Evolutionary conservation across 768 basidiomycete genomes (phyloP).

Genomic region (Russula sp.): DNA sequence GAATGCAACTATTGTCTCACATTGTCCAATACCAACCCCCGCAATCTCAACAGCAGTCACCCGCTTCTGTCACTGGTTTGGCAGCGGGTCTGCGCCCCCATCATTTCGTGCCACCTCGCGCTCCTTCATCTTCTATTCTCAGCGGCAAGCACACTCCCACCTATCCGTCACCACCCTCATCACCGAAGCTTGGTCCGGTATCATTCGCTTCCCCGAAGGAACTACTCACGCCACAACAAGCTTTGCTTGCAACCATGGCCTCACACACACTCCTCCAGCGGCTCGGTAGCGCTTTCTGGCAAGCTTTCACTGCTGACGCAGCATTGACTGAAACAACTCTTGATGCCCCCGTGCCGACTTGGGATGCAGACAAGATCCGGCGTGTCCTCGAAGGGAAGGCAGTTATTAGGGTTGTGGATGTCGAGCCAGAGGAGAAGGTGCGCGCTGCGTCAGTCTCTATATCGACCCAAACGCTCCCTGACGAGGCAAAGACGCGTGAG

Average conservation of each 20-base stretch:
- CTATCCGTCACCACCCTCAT: constrained; percentile 42
- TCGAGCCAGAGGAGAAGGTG: constrained; percentile 39
- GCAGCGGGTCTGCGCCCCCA: constrained; percentile 33
- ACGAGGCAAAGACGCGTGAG: constrained; percentile 1
- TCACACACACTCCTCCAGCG: constrained; percentile 68
- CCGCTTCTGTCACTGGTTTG: constrained; percentile 26
- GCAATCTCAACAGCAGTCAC: constrained; percentile 33
- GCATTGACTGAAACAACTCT: constrained; percentile 25
- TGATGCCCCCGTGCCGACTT: constrained; percentile 10
- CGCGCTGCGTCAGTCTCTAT: background rate
- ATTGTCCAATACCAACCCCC: constrained; percentile 63
- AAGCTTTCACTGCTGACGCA: constrained; percentile 69
- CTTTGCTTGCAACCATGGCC: constrained; percentile 64
- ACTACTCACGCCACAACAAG: constrained; percentile 34
- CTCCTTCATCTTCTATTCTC: constrained; percentile 29
- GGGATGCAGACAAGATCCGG: constrained; percentile 75
- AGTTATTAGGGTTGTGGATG: constrained; percentile 69
- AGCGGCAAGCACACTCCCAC: constrained; percentile 39
- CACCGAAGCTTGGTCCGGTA: constrained; percentile 32
- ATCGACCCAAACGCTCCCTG: background rate
- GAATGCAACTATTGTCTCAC: constrained; percentile 89
- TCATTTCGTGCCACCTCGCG: constrained; percentile 31
- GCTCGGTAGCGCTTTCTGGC: constrained; percentile 80
- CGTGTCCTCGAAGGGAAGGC: constrained; percentile 80
- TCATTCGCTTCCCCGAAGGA: constrained; percentile 31